Evolutionary conservation across 2,329 filamentous ascomycete species (phyloP), one percentile per base, ranked within the genome.

Genomic region (Neopestalotiopsis sp.): DNA sequence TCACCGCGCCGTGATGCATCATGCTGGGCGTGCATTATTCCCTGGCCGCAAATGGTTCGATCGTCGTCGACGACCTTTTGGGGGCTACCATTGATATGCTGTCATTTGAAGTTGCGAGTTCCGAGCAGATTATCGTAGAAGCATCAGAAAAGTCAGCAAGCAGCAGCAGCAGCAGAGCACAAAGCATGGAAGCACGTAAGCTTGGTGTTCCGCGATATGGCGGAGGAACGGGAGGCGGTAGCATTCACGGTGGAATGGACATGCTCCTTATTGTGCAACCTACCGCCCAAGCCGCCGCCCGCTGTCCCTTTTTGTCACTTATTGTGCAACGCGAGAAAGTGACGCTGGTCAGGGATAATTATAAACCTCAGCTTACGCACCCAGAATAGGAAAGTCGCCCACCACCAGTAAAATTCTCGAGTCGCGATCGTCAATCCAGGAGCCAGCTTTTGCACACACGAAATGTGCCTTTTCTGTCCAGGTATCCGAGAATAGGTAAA

Each of bases 361-460:
- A 53, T 53, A 24, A 53, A 53, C 45, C 45, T 53, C 45, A 53
- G 45, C 45, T 53, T 53, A 53, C 45, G n/a, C 45, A 53, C 45
- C 45, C 45, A 20, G 20, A 53, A 53, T 53, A 53, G 45, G 45
- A 17, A 53, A 53, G 45, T 53, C 45, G n/a, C 45, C 45, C 45
- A 53, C n/a, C 45, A 53, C 45, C 45, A 53, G 9, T 5, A 38
- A 6, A 6, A 38, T 38, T 38, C 34, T 10, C 34, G 34, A 20
- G 17, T 53, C 45, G 45, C 45, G 45, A 53, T 53, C 45, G n/a
- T 24, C 45, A 53, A 53, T n/a, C 24, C 17, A 49, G 20, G 20
- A 53, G 17, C 45, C n/a, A 17, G 45, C 45, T 53, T 28, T 28
- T 28, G 24, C 24, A 17, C 45, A 17, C 14, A 24, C 45, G 45